Base-by-base conservation (phyloP, 805 yeast genomes). In the Pichia exigua region DNA sequence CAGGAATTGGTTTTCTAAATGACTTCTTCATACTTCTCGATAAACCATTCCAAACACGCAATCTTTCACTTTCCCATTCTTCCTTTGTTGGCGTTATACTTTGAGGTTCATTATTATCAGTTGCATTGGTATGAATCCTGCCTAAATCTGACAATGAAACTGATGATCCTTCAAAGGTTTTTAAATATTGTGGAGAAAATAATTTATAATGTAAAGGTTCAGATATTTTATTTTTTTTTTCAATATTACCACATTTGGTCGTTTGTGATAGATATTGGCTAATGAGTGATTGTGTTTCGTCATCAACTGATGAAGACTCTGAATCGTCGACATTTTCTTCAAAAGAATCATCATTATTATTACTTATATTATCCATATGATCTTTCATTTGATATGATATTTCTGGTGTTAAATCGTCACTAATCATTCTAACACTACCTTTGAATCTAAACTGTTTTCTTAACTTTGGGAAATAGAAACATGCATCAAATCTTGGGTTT, bases 1-100 rank as follows among this genome's bases (percentile, higher is more conserved):
- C 84, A 2, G 95, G 95, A 1, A 74, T 67, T 0, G 96, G 96
- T 57, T 81, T 83, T 50, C 85, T 77, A 67, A 85, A 88, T 26
- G 83, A 74, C 44, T 82, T 77, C 64, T 81, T 83, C 62, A 85
- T 70, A 5, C 68, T 65, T 53, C 83, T 74, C 4, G 90, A 80
- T 47, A 87, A 66, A 6, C 61, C 51, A 15, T 69, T 65, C 95
- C 95, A 88, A 53, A 78, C 78, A 50, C 90, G 70, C 24, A 67
- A 58, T 30, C 82, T 66, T 66, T 88, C 96, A 10, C 60, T 58
- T n/a, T 68, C 65, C 90, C 92, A 88, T 61, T 87, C 94, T 52
- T 75, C 75, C 2, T 59, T 60, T 3, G 79, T 69, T 4, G 89
- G 88, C 4, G 83, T 51, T 26, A 39, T 51, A 4, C 49, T 32